These are phyloP conservation scores for Eucalyptus melliodora DNA, from an alignment of 345 rosid species.

Conservation along the genomic window DNA sequence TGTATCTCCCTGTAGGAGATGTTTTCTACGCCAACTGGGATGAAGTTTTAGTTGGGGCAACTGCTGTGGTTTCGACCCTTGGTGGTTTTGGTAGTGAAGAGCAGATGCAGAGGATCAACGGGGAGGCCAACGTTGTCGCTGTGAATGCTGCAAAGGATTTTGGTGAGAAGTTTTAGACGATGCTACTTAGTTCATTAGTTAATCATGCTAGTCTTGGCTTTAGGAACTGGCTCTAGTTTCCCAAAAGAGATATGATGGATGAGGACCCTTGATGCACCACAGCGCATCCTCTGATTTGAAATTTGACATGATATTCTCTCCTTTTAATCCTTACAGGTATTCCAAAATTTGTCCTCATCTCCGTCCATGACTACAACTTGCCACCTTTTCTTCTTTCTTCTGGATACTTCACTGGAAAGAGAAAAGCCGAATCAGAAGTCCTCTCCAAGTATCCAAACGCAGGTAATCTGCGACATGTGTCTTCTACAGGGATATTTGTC, in stretches of 20 bases:
- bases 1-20: slow-evolving; percentile 42
- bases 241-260: neutral
- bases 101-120: slow-evolving; percentile 83
- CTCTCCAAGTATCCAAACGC: slow-evolving; percentile 79
- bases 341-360: slow-evolving; percentile 74
- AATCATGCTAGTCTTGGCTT: neutral
- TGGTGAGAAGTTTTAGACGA: slow-evolving; percentile 23
- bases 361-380: slow-evolving; percentile 86
- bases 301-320: neutral
- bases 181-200: neutral
- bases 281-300: neutral
- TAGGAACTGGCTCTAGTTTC: neutral
- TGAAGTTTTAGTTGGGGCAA: slow-evolving; percentile 87
- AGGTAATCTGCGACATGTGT: slow-evolving; percentile 24
- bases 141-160: slow-evolving; percentile 78
- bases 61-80: slow-evolving; percentile 79
- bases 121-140: slow-evolving; percentile 74
- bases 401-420: slow-evolving; percentile 85
- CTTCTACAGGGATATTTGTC: neutral
- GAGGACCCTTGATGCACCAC: neutral
- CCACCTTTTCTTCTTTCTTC: slow-evolving; percentile 72
- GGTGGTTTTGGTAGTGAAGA: slow-evolving; percentile 93
- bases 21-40: slow-evolving; percentile 92
- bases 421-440: slow-evolving; percentile 82
- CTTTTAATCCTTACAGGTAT: slow-evolving; percentile 30